Conservation (phyloP, 1,284 basidiomycete species). For the Cystobasidiaceae sp. region DNA sequence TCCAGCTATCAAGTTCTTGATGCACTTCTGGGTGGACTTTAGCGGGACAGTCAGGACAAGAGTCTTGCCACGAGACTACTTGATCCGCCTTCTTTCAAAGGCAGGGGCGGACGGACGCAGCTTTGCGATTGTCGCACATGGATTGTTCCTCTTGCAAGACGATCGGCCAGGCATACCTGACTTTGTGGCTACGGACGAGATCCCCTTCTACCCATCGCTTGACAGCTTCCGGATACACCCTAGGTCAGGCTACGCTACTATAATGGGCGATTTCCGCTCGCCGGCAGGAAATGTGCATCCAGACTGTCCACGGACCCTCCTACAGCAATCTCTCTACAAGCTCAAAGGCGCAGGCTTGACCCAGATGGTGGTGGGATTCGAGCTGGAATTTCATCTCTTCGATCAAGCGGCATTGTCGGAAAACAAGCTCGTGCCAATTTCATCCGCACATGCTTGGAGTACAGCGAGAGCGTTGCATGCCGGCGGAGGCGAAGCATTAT, state of each 20-base stretch:
- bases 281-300: neutral
- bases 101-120: neutral
- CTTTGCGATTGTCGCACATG: neutral
- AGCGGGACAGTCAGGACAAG: constrained; percentile 57
- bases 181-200: constrained; percentile 1
- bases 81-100: constrained; percentile 45
- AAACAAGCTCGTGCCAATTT: constrained; percentile 17
- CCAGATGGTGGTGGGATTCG: constrained; percentile 62
- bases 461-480: neutral
- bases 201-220: neutral
- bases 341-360: neutral
- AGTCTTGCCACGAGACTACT: constrained; percentile 56
- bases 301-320: neutral
- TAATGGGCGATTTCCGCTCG: constrained; percentile 12
- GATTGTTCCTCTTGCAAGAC: constrained; percentile 11
- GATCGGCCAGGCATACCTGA: neutral
- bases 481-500: constrained; percentile 45
- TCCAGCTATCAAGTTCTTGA: constrained; percentile 49
- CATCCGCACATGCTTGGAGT: constrained; percentile 16
- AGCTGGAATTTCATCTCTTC: constrained; percentile 64
- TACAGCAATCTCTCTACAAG: neutral
- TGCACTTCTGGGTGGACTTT: constrained; percentile 60
- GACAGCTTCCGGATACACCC: constrained; percentile 7
- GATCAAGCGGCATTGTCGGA: constrained; percentile 43
- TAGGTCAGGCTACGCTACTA: constrained; percentile 5